phyloP scores from a whole-genome alignment of 768 basidiomycete species.

The Lactarius pseudohatsudake region DNA sequence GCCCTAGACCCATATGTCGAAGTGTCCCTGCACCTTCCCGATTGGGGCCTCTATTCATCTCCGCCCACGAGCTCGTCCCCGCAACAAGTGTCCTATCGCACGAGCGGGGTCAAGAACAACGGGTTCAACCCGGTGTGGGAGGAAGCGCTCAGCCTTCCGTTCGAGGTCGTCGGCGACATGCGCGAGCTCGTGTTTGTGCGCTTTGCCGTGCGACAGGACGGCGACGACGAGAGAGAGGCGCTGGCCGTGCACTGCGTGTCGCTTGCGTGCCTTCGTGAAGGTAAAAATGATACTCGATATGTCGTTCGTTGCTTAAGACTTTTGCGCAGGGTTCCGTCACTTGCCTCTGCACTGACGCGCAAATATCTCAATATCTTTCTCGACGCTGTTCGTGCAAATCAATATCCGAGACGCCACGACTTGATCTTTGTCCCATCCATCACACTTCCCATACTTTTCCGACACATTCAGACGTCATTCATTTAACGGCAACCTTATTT shows the following conservation, averaged over 20 bases:
- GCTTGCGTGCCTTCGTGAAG: conserved; percentile 68
- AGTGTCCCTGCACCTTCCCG: conserved; percentile 72
- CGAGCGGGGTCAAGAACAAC: conserved; percentile 73
- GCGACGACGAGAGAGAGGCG: conserved; percentile 57
- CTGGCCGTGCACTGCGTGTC: conserved; percentile 74
- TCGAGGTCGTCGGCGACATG: conserved; percentile 75
- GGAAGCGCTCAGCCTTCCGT: conserved; percentile 65
- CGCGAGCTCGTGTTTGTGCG: conserved; percentile 80
- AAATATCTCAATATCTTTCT: conserved; percentile 90
- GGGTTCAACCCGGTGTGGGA: conserved; percentile 94
- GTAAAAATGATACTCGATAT: conserved; percentile 40
- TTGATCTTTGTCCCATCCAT: neutral
- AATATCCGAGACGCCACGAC: conserved; percentile 41
- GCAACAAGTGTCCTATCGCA: conserved; percentile 54
- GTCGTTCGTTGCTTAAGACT: conserved; percentile 33
- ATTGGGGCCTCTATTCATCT: conserved; percentile 51
- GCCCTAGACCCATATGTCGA: conserved; percentile 77
- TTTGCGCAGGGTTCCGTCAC: conserved; percentile 76
- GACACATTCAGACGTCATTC: neutral
- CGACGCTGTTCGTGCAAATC: conserved; percentile 84
- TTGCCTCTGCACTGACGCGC: conserved; percentile 85
- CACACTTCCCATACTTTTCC: neutral
- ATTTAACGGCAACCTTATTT: neutral
- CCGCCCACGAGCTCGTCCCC: conserved; percentile 38
- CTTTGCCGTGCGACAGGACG: conserved; percentile 71